Conservation (phyloP, 768 basidiomycete species). For the Mycena crocata region DNA sequence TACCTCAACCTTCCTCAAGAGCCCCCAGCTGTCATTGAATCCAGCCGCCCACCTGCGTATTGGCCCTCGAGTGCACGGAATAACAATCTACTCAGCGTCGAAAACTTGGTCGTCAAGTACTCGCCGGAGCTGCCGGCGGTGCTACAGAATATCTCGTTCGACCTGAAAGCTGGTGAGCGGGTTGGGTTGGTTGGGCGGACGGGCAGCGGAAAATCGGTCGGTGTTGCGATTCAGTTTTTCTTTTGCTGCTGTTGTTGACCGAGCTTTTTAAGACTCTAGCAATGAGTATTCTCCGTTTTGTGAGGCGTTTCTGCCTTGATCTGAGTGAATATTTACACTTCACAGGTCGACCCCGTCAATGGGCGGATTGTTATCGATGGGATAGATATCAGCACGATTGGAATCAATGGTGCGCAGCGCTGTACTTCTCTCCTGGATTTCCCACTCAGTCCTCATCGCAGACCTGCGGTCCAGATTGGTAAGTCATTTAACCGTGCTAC, state of each 20-base stretch:
- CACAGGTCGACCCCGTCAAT: slow-evolving; percentile 63
- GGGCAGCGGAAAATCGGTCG: slow-evolving; percentile 70
- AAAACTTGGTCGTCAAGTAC: slow-evolving; percentile 86
- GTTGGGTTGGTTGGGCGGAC: slow-evolving; percentile 76
- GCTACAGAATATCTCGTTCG: slow-evolving; percentile 81
- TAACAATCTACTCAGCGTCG: slow-evolving; percentile 70
- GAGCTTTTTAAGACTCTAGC: no score
- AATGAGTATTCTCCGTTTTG: slow-evolving; percentile 74
- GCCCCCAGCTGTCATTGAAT: slow-evolving; percentile 80
- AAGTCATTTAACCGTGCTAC: not conserved
- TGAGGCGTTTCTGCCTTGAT: slow-evolving; percentile 40
- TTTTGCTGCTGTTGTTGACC: no score
- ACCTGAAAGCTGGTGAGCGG: slow-evolving; percentile 76
- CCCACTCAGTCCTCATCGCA: not conserved
- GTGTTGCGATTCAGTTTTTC: no score
- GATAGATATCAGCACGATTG: slow-evolving; percentile 74
- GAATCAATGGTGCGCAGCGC: slow-evolving; percentile 60
- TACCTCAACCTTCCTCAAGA: slow-evolving; percentile 93
- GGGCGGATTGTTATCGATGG: slow-evolving; percentile 77
- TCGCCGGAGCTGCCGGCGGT: slow-evolving; percentile 88
- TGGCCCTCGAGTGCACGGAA: slow-evolving; percentile 85
- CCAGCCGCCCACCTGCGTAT: slow-evolving; percentile 85
- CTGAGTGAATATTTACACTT: not conserved
- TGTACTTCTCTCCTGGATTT: not conserved
- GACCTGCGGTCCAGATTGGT: slow-evolving; percentile 34